Conservation (phyloP, 2,329 filamentous ascomycete genomes). For the Acarospora socialis region DNA sequence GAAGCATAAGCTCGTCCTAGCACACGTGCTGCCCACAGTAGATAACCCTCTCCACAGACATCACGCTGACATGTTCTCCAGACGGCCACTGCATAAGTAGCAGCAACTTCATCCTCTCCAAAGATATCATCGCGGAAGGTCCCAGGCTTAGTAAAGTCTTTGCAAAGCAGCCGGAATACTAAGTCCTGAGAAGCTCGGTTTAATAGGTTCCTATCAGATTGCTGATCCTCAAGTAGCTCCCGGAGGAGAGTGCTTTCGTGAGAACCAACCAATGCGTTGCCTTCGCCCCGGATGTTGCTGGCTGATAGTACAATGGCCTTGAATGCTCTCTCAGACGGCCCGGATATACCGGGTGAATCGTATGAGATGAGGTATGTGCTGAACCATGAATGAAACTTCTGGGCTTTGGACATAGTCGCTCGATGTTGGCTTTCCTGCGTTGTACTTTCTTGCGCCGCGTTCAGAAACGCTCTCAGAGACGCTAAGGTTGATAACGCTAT, state of each 20-base stretch:
- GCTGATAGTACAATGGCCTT: conserved; percentile 54
- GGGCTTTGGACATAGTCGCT: conserved; percentile 60
- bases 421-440: conserved; percentile 75
- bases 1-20: conserved; percentile 72
- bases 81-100: conserved; percentile 48
- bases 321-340: conserved; percentile 43
- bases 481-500: conserved; percentile 66
- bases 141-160: conserved; percentile 51
- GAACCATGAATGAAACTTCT: conserved; percentile 68
- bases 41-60: conserved; percentile 51
- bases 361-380: conserved; percentile 46
- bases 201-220: conserved; percentile 47
- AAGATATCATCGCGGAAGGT: conserved; percentile 52
- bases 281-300: conserved; percentile 49
- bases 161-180: conserved; percentile 59
- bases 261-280: conserved; percentile 54
- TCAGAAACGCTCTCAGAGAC: conserved; percentile 61
- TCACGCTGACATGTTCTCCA: conserved; percentile 62
- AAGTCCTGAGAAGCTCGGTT: conserved; percentile 54
- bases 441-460: conserved; percentile 60
- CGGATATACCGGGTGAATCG: conserved; percentile 35
- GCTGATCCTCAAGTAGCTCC: conserved; percentile 64
- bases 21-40: conserved; percentile 73
- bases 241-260: conserved; percentile 68
- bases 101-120: conserved; percentile 49